Evolutionary conservation across 1,139 yeast genomes (phyloP), one percentile per base, ranked within the genome.

Genomic region (Pichia sp.): DNA sequence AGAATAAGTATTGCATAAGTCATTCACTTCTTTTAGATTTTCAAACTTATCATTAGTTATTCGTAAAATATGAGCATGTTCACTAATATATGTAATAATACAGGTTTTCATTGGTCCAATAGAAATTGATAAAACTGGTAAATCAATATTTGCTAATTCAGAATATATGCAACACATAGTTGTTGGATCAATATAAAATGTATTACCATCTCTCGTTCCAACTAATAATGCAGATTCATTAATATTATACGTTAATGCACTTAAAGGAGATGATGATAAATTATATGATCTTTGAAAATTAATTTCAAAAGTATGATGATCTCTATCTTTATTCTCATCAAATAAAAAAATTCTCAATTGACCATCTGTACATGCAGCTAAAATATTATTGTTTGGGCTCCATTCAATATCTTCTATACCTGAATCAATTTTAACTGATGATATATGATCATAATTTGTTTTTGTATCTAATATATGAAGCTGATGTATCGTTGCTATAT

Each of bases 161-260:
- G 54, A 42, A n/a, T 39, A 23, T 1, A 43, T 31, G 20, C 50
- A 45, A 6, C 37, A 37, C 47, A 49, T 39, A 1, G 47, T 41
- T 9, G 9, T 34, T 11, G 50, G 38, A 35, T 51, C 53, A 27
- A 51, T 28, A 4, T 40, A 20, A n/a, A 43, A 37, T 2, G 47
- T 40, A 40, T 48, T 51, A 6, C 54, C 54, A 35, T 51, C 54
- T 27, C 51, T 43, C 6, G 54, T 45, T 12, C 54, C 54, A 4
- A 46, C 29, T 3, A 46, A 16, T 5, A 51, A n/a, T 4, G 35
- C 47, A 3, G 30, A 12, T 6, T 27, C 25, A 4, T 36, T n/a
- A 30, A 37, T 34, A 28, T 20, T 22, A 16, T 41, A 49, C 7
- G 24, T 16, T 3, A 51, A 34, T 3, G 49, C 41, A 5, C 48